Percentiles rank a stretch among this genome's conserved stretches.
Conservation (phyloP, 2,329 filamentous ascomycete genomes). For the Cephalotrichum gorgonifer region DNA sequence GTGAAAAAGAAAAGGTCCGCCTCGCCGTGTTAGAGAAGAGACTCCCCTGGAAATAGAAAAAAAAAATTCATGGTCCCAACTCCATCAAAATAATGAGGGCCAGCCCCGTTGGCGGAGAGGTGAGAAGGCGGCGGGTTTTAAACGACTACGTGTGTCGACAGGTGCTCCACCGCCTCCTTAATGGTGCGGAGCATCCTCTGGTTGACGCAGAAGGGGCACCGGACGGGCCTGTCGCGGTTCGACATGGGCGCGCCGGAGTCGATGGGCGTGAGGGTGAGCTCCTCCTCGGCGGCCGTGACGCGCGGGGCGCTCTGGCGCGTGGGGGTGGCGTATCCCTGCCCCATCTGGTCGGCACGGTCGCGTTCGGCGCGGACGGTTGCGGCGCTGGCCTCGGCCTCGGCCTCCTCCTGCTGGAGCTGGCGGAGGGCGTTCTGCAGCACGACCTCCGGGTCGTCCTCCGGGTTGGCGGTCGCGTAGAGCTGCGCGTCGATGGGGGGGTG, state of each 20-base stretch:
- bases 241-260: conserved; percentile 36
- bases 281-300: conserved; percentile 14
- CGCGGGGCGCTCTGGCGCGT: conserved; percentile 10
- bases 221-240: conserved; percentile 35
- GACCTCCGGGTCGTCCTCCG: conserved; percentile 45
- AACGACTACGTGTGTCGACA: conserved; percentile 52
- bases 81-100: too few species aligned
- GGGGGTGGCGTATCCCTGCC: conserved; percentile 13
- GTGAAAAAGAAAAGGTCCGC: too few species aligned
- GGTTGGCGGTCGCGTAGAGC: conserved; percentile 24
- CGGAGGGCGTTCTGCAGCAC: conserved; percentile 49
- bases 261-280: conserved; percentile 45
- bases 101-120: too few species aligned
- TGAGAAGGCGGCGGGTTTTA: too few species aligned
- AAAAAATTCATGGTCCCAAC: too few species aligned
- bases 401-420: conserved; percentile 48
- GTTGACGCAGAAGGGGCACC: conserved; percentile 52
- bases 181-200: conserved; percentile 50
- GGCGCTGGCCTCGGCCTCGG: conserved; percentile 46
- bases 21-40: too few species aligned
- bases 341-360: conserved; percentile 33
- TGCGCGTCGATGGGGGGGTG: conserved; percentile 16
- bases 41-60: too few species aligned
- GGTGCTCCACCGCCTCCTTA: conserved; percentile 52
- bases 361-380: conserved; percentile 42